Base-by-base conservation (phyloP, 106 monocot genomes). In the Posidonia australis region DNA sequence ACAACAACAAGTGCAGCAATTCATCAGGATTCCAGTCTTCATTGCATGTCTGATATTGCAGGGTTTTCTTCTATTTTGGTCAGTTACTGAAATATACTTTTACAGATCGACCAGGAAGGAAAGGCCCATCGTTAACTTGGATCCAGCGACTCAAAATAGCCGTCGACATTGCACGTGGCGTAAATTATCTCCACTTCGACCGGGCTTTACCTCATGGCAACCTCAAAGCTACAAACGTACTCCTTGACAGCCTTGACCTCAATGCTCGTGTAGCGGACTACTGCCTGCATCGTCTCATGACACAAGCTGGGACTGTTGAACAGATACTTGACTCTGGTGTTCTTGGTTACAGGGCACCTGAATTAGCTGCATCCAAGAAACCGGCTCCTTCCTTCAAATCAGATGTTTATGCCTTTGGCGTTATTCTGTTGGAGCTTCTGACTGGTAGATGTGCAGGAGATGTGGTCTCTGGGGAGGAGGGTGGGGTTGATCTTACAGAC, bases 101-200 rank as follows among this genome's bases (percentile, higher is more conserved):
- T 81, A 22, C 78, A 98, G 96, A 91, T 79, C 82, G 96, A 58
- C 90, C 90, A 3, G 96, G 96, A 54, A 75, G 90, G 72, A 90
- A 56, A 69, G 90, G 90, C 3, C 87, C 90, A 14, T 80, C 82
- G 1, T 62, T 98, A 20, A 85, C 87, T 51, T 98, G 96, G 96
- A 78, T 74, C 1, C 96, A 98, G 75, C 77, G 96, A 7, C 82
- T 98, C 5, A 98, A 87, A 72, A 81, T 91, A 7, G 84, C 90
- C 0, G 90, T 91, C 10, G 96, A 98, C 32, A 78, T 90, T 14
- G 90, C 96, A 1, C 79, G 96, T 4, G 96, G 96, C 22, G 87
- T 98, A 42, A 98, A 98, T 63, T 98, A 98, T 61, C 96, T 98
- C 65, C 96, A 98, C 51, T 87, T 98, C 0, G 96, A 98, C 63